phyloP scores from a whole-genome alignment of 2,329 filamentous ascomycete species.

The Fusarium subtropicale region DNA sequence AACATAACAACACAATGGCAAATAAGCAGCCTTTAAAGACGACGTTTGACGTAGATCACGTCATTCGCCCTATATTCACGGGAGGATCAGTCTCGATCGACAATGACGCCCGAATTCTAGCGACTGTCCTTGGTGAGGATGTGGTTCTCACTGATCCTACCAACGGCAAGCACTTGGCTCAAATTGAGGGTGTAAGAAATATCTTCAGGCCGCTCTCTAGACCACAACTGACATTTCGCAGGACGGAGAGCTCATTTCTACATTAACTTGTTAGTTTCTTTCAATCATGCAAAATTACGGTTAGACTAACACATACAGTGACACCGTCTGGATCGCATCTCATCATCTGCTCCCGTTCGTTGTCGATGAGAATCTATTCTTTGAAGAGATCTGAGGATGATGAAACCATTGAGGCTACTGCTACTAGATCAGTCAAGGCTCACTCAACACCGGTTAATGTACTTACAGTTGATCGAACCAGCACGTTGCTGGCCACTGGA shows the following conservation, averaged over 20 bases:
- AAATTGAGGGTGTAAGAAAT: constrained; percentile 81
- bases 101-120: constrained; percentile 82
- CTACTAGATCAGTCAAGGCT: constrained; percentile 86
- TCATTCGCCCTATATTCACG: constrained; percentile 93
- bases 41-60: constrained; percentile 85
- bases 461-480: constrained; percentile 84
- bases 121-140: constrained; percentile 92
- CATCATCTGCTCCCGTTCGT: constrained; percentile 91
- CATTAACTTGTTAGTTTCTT: constrained; percentile 67
- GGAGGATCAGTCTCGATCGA: constrained; percentile 89
- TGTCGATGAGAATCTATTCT: constrained; percentile 92
- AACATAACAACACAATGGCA: constrained; percentile 58
- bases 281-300: background rate
- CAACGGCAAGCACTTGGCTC: constrained; percentile 83
- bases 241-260: constrained; percentile 85
- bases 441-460: constrained; percentile 92
- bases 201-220: background rate
- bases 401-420: constrained; percentile 70
- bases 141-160: constrained; percentile 86
- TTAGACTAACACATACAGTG: constrained; percentile 62
- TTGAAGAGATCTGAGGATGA: constrained; percentile 70
- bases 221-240: constrained; percentile 50
- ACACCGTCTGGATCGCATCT: constrained; percentile 90
- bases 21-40: constrained; percentile 78
- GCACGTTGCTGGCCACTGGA: constrained; percentile 91